Percentiles rank a stretch among this genome's conserved stretches.
phyloP scores from a whole-genome alignment of 2,329 filamentous ascomycete species.

The Lachnellula subtilissima region DNA sequence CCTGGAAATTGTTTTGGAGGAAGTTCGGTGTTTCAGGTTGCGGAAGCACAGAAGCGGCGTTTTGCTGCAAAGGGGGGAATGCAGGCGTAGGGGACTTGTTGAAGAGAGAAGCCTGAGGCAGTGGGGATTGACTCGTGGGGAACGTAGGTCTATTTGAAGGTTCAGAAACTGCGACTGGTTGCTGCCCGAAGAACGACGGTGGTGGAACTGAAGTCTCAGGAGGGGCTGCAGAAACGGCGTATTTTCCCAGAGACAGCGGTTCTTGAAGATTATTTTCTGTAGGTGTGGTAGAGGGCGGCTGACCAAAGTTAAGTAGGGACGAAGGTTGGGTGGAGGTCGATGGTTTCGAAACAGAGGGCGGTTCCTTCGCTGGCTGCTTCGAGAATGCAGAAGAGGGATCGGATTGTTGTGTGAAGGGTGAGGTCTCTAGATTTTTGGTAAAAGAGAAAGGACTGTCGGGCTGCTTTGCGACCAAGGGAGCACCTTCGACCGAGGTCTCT shows the following conservation, averaged over 20 bases:
- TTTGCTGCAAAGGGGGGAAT: not conserved
- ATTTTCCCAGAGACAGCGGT: not conserved
- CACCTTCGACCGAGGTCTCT: not conserved
- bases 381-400: slow-evolving; percentile 2
- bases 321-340: not conserved
- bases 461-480: not conserved
- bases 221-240: not conserved
- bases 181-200: not conserved
- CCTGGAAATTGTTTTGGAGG: not conserved
- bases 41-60: not conserved
- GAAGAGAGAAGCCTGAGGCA: not conserved
- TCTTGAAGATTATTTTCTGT: not conserved
- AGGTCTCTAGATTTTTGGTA: not conserved
- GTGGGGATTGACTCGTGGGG: not conserved
- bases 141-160: not conserved
- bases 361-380: not conserved
- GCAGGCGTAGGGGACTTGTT: not conserved
- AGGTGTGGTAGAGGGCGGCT: not conserved
- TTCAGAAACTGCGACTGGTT: not conserved
- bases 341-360: not conserved
- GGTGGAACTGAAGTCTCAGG: slow-evolving; percentile 2
- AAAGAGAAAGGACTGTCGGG: not conserved
- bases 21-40: not conserved
- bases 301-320: not conserved
- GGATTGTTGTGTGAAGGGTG: not conserved